Percentiles rank a stretch among this genome's conserved stretches.
Conservation (phyloP, 371 early-diverging fungal genomes). For the Mucor irregularis region DNA sequence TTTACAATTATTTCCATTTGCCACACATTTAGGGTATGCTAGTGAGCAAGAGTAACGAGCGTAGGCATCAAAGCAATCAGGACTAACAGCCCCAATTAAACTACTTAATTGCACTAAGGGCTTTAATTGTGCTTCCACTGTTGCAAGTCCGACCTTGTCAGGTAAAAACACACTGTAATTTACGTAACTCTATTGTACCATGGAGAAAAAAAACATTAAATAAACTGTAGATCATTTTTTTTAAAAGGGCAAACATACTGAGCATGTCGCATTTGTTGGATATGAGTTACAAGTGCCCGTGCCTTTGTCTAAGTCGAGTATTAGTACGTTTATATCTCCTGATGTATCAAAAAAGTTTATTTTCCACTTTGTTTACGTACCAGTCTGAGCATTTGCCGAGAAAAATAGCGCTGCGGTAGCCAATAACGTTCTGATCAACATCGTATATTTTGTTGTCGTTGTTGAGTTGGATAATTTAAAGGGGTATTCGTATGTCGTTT, state of each 20-base stretch:
- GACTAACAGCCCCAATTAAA: slow-evolving; percentile 7
- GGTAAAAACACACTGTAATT: slow-evolving; percentile 23
- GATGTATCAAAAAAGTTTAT: background rate
- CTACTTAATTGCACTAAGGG: slow-evolving; percentile 2
- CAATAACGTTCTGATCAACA: slow-evolving; percentile 12
- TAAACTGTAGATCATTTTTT: background rate
- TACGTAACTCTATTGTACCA: slow-evolving; percentile 12
- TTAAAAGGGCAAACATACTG: slow-evolving; percentile 5
- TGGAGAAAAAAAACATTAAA: background rate
- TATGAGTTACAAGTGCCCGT: slow-evolving; percentile 20
- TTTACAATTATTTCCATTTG: slow-evolving; percentile 11
- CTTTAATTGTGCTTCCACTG: slow-evolving; percentile 13
- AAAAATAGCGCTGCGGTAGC: background rate
- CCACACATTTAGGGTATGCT: slow-evolving; percentile 26
- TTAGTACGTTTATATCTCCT: no score
- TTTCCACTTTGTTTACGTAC: slow-evolving; percentile 6
- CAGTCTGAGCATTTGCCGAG: slow-evolving; percentile 5
- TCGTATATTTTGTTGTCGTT: background rate
- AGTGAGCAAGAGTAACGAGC: slow-evolving; percentile 23
- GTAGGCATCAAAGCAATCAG: slow-evolving; percentile 21
- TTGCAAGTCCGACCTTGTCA: background rate
- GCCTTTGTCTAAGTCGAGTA: background rate
- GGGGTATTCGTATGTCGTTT: background rate
- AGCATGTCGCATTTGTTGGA: slow-evolving; percentile 20
- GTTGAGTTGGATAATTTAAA: background rate